A percentile compares a stretch with the other conserved stretches of the same genome.
phyloP scores from a whole-genome alignment of 2,329 filamentous ascomycete genomes.

The Elsinoe arachidis region DNA sequence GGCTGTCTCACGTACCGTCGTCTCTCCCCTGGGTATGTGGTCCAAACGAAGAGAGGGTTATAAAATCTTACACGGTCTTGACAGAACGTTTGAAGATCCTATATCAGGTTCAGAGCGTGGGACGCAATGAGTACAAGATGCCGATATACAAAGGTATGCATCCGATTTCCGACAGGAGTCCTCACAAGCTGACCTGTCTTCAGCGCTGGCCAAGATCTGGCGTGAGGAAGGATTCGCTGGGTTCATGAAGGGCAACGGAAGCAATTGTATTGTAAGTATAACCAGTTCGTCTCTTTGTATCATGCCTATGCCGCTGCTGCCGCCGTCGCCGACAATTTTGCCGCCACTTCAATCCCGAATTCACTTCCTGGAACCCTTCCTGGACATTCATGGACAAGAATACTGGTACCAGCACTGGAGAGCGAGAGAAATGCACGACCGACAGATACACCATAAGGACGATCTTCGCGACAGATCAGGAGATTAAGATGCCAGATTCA shows the following conservation, averaged over 20 bases:
- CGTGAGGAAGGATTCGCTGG: constrained; percentile 92
- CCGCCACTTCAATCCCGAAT: neutral
- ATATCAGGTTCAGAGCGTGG: constrained; percentile 89
- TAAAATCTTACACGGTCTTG: constrained; percentile 4
- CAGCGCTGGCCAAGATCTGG: constrained; percentile 86
- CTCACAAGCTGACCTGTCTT: neutral
- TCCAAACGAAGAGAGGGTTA: neutral
- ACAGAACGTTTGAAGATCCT: constrained; percentile 86
- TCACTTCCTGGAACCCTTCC: no score
- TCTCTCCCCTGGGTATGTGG: constrained; percentile 61
- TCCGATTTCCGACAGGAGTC: neutral
- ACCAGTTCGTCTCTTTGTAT: no score
- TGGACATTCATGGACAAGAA: neutral
- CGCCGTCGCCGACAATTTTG: neutral
- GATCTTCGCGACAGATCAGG: neutral
- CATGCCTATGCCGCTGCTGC: neutral
- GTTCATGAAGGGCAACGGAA: constrained; percentile 96
- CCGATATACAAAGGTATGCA: constrained; percentile 61
- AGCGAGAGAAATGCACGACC: no score
- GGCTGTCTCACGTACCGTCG: constrained; percentile 93
- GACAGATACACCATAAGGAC: no score
- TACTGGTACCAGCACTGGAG: no score
- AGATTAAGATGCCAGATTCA: no score
- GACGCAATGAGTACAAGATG: constrained; percentile 85
- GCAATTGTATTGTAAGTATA: constrained; percentile 65